Conservation (phyloP, 495 filamentous ascomycete species). For the Antarctomyces pellizariae region DNA sequence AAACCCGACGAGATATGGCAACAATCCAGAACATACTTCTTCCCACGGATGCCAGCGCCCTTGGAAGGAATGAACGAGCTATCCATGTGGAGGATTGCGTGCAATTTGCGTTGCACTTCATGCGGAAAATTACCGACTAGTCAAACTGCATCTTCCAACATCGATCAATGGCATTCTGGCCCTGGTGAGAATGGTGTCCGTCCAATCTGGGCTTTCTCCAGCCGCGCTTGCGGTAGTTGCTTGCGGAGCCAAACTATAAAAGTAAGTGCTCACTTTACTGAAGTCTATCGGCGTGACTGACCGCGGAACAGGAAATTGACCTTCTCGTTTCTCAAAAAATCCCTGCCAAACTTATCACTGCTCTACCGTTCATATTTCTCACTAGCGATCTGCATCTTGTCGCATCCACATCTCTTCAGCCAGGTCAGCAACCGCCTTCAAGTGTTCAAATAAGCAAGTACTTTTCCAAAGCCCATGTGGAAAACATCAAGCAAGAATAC, state of each 20-base stretch:
- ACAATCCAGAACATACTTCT: constrained; percentile 28
- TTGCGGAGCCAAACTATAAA: constrained; percentile 30
- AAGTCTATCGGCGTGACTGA: constrained; percentile 7
- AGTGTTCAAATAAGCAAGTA: constrained; percentile 31
- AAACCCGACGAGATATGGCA: constrained; percentile 34
- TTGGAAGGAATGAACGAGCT: constrained; percentile 29
- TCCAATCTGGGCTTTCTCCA: constrained; percentile 40
- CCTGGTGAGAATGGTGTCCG: constrained; percentile 27
- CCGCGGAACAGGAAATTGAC: constrained; percentile 31
- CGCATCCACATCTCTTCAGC: constrained; percentile 24
- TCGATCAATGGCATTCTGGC: constrained; percentile 23
- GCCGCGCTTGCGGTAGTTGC: constrained; percentile 36
- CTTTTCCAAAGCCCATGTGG: constrained; percentile 33
- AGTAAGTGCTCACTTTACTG: constrained; percentile 19
- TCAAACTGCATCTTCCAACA: constrained; percentile 3
- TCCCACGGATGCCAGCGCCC: constrained; percentile 30
- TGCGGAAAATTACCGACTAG: constrained; percentile 18
- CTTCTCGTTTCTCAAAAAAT: constrained; percentile 32
- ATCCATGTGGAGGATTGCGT: constrained; percentile 37
- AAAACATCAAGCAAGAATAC: constrained; percentile 28
- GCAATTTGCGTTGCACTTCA: constrained; percentile 27
- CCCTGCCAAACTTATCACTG: constrained; percentile 31
- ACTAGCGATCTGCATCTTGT: constrained; percentile 32
- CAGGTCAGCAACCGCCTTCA: constrained; percentile 19
- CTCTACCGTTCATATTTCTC: constrained; percentile 39